Percentiles rank a stretch among this genome's conserved stretches.
These are phyloP conservation scores for Boletus subcaerulescens DNA, from an alignment of 768 basidiomycete species.

Conservation along the genomic window DNA sequence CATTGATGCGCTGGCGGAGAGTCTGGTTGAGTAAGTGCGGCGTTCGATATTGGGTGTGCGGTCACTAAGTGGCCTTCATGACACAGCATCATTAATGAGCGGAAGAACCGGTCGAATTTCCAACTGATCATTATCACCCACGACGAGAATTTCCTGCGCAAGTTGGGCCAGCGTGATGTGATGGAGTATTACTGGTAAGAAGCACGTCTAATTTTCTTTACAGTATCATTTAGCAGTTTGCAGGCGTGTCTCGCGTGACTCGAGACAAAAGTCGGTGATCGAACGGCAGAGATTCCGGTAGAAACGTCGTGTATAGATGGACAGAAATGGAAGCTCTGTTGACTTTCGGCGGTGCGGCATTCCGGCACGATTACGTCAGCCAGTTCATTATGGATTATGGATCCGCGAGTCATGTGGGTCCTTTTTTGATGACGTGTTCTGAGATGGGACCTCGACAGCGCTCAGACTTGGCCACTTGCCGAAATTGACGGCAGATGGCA, in stretches of 20 bases:
- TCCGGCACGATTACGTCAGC: too few species aligned
- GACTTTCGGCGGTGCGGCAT: slow-evolving; percentile 4
- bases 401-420: slow-evolving; percentile 5
- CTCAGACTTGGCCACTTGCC: background rate
- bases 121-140: slow-evolving; percentile 97
- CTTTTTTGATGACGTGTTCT: slow-evolving; percentile 2
- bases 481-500: slow-evolving; percentile 12
- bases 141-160: slow-evolving; percentile 91
- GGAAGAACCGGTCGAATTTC: slow-evolving; percentile 86
- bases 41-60: background rate
- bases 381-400: too few species aligned
- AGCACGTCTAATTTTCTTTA: too few species aligned
- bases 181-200: slow-evolving; percentile 91
- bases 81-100: slow-evolving; percentile 87
- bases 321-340: too few species aligned
- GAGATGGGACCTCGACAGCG: slow-evolving; percentile 16
- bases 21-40: slow-evolving; percentile 80
- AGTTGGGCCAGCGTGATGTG: slow-evolving; percentile 86
- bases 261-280: slow-evolving; percentile 75
- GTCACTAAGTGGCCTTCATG: background rate
- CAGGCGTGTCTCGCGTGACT: slow-evolving; percentile 79
- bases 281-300: slow-evolving; percentile 66
- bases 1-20: slow-evolving; percentile 88
- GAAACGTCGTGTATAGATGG: slow-evolving; percentile 15
- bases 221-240: too few species aligned